Base-by-base conservation (phyloP, 2,329 filamentous ascomycete species). In the Calonectria naviculata region DNA sequence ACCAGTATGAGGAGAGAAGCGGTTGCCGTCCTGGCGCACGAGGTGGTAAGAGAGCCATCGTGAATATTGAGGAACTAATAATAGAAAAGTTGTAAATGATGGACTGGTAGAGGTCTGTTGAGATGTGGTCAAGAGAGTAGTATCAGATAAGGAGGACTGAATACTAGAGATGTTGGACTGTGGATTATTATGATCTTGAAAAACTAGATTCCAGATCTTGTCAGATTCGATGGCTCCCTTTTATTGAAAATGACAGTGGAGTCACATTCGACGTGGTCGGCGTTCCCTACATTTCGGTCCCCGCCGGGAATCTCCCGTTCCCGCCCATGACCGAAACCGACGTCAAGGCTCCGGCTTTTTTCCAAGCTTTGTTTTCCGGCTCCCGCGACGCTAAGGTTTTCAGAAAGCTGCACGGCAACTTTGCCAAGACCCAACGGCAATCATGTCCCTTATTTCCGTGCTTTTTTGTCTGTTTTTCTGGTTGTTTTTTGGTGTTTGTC, bases 1-100 rank as follows among this genome's bases (percentile, higher is more conserved):
- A 34, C 62, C 62, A 70, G 19, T 65, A 70, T 41, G 62, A 36
- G 34, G 67, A 70, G 13, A 34, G 24, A 7, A 70, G 54, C 0
- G 44, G 54, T n/a, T 56, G 38, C 31, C 67, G 62, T 19, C 31
- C 62, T 21, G 29, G 26, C 29, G 62, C 38, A 8, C 29, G 67
- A 9, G 44, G 7, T 28, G 54, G 38, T 15, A 70, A 62, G 7
- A 65, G 54, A 38, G 62, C 24, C 67, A 70, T 70, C 52, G 15
- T 21, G n/a, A 21, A 24, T 29, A 8, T 28, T 15, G 41, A 28
- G 26, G 10, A 49, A 41, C 8, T 10, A 41, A 21, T 29, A 26
- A 7, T 36, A 21, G 44, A n/a, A 41, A 31, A 29, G 41, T 24
- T 9, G 31, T 28, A 24, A 13, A 7, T 38, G 9, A 56, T 26